These are phyloP conservation scores for Oryza nivara DNA, from an alignment of 176 grass and related monocot genomes.

Conservation along the genomic window DNA sequence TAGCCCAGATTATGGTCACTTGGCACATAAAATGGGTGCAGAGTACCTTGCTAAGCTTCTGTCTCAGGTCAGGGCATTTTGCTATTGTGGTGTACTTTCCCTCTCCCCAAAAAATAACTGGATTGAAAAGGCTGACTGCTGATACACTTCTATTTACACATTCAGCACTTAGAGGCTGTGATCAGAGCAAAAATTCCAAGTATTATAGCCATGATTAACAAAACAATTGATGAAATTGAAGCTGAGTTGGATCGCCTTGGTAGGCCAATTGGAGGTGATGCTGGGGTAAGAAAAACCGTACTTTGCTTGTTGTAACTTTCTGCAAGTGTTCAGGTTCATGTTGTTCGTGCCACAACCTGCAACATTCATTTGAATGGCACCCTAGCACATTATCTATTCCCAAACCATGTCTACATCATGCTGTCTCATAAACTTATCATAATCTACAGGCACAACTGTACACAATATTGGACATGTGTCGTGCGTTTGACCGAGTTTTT, in stretches of 20 bases:
- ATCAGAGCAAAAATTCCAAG: slow-evolving; percentile 98
- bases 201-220: slow-evolving; percentile 96
- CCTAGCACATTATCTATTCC: background rate
- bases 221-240: slow-evolving; percentile 99
- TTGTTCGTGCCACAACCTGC: slow-evolving; percentile 19
- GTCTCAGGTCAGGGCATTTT: slow-evolving; percentile 66
- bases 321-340: background rate
- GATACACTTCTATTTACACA: slow-evolving; percentile 36
- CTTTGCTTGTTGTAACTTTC: slow-evolving; percentile 24
- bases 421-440: slow-evolving; percentile 20
- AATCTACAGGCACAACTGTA: slow-evolving; percentile 87
- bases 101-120: background rate
- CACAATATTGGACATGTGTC: slow-evolving; percentile 99
- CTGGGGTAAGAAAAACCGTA: slow-evolving; percentile 71
- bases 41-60: slow-evolving; percentile 98
- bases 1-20: slow-evolving; percentile 93
- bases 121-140: slow-evolving; percentile 23
- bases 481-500: slow-evolving; percentile 98
- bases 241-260: slow-evolving; percentile 93
- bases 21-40: slow-evolving; percentile 99
- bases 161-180: slow-evolving; percentile 90
- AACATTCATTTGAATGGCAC: slow-evolving; percentile 18
- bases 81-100: background rate
- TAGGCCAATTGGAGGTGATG: slow-evolving; percentile 88
- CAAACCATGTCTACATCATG: slow-evolving; percentile 25